Evolutionary conservation across 805 yeast species (phyloP).

Genomic region (Danielia reshetovae): DNA sequence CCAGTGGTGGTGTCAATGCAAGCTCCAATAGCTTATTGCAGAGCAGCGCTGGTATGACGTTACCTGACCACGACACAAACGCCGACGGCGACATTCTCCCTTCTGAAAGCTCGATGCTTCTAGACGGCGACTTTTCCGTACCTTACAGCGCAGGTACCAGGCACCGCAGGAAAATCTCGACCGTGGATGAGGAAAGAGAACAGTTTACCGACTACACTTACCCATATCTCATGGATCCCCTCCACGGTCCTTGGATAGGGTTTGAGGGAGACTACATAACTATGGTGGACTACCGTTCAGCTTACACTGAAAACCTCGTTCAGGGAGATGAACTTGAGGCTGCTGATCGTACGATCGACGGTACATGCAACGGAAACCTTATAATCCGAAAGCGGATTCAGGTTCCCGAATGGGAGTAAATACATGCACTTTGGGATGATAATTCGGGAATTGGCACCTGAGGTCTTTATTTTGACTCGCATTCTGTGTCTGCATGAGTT

Average conservation of each 20-base stretch:
- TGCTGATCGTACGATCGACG: conserved; percentile 7
- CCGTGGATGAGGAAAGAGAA: conserved; percentile 57
- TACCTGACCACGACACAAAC: neutral
- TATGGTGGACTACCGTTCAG: conserved; percentile 32
- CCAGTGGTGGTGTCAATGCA: conserved; percentile 1
- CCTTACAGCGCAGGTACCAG: conserved; percentile 6
- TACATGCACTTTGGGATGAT: no score
- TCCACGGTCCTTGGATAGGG: conserved; percentile 57
- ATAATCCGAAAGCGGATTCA: conserved; percentile 13
- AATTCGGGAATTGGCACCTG: no score
- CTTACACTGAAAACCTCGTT: no score
- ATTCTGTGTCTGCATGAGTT: no score
- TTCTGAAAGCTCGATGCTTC: conserved; percentile 9
- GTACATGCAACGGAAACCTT: conserved; percentile 5
- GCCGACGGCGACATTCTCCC: neutral
- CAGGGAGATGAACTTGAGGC: conserved; percentile 15
- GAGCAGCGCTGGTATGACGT: neutral
- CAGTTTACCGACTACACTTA: conserved; percentile 46
- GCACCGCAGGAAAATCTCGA: conserved; percentile 39
- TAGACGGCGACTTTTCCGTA: conserved; percentile 16
- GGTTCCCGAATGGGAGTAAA: conserved; percentile 17
- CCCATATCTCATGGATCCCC: conserved; percentile 43
- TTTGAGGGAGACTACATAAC: conserved; percentile 50
- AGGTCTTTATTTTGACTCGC: no score
- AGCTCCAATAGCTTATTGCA: conserved; percentile 4